A percentile compares a stretch with the other conserved stretches of the same genome.
phyloP scores from a whole-genome alignment of 495 filamentous ascomycete species.

The Achaetomiella virescens region DNA sequence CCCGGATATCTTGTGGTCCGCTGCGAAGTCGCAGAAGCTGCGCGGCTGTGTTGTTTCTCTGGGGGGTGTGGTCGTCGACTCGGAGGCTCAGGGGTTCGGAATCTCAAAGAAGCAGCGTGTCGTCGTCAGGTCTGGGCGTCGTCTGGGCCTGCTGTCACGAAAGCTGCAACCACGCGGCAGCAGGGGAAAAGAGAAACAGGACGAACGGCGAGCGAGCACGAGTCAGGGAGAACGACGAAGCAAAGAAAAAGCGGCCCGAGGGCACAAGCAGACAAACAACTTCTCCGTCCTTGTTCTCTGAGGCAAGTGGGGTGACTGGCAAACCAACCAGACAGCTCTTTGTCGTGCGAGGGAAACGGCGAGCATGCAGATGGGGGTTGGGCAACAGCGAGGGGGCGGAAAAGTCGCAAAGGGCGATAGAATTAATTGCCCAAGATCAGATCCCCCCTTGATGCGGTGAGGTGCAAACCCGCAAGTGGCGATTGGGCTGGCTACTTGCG shows the following conservation, averaged over 20 bases:
- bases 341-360: no score
- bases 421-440: no score
- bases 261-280: background rate
- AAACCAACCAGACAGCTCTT: no score
- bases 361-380: no score
- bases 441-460: background rate
- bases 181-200: background rate
- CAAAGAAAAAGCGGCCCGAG: background rate
- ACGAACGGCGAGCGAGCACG: background rate
- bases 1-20: background rate
- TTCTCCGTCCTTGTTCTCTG: no score
- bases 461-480: background rate
- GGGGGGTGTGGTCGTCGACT: background rate
- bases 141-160: background rate
- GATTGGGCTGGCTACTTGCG: conserved; percentile 11
- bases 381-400: no score
- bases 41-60: background rate
- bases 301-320: no score
- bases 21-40: background rate
- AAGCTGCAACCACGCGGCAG: conserved; percentile 5
- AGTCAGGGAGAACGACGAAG: background rate
- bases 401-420: no score
- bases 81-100: background rate
- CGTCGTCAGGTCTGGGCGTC: background rate
- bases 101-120: background rate